These are phyloP conservation scores for Pyrenophora graminea DNA, from an alignment of 2,329 filamentous ascomycete species.

Conservation along the genomic window DNA sequence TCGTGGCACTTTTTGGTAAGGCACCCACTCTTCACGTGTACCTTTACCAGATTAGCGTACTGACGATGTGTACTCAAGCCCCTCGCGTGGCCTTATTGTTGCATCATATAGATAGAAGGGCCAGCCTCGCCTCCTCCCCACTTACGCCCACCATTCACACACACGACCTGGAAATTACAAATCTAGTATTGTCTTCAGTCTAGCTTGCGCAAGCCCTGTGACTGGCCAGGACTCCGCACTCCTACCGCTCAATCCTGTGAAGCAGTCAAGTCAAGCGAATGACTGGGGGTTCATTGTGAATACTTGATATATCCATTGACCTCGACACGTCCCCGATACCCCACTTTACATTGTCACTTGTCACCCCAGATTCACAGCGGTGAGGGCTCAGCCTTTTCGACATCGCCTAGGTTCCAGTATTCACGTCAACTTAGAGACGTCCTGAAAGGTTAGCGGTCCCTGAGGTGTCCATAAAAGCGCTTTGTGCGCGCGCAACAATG, in stretches of 20 bases:
- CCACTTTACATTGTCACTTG: slow-evolving; percentile 24
- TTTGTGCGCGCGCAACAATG: slow-evolving; percentile 15
- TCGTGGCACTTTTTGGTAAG: slow-evolving; percentile 36
- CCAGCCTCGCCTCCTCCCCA: slow-evolving; percentile 14
- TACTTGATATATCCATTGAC: slow-evolving; percentile 16
- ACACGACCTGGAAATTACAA: slow-evolving; percentile 6
- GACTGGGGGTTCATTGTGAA: slow-evolving; percentile 21
- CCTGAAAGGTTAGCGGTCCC: slow-evolving; percentile 12
- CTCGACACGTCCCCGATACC: slow-evolving; percentile 15
- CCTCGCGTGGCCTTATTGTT: slow-evolving; percentile 16
- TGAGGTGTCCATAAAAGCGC: slow-evolving; percentile 10
- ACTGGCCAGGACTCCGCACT: slow-evolving; percentile 12
- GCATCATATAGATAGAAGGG: slow-evolving; percentile 30
- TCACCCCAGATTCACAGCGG: slow-evolving; percentile 8
- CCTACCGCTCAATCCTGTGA: slow-evolving; percentile 30
- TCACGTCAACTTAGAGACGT: slow-evolving; percentile 14
- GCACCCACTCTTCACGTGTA: slow-evolving; percentile 12
- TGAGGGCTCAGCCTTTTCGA: neutral
- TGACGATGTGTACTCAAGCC: slow-evolving; percentile 24
- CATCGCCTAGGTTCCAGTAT: neutral
- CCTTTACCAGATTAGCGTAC: slow-evolving; percentile 19
- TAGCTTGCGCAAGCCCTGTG: slow-evolving; percentile 1
- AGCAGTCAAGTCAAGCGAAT: slow-evolving; percentile 30
- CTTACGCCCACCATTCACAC: slow-evolving; percentile 20
- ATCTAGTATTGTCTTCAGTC: slow-evolving; percentile 6